A percentile compares a stretch with the other conserved stretches of the same genome.
phyloP scores from a whole-genome alignment of 106 monocot species.

The Phalaenopsis equestris region DNA sequence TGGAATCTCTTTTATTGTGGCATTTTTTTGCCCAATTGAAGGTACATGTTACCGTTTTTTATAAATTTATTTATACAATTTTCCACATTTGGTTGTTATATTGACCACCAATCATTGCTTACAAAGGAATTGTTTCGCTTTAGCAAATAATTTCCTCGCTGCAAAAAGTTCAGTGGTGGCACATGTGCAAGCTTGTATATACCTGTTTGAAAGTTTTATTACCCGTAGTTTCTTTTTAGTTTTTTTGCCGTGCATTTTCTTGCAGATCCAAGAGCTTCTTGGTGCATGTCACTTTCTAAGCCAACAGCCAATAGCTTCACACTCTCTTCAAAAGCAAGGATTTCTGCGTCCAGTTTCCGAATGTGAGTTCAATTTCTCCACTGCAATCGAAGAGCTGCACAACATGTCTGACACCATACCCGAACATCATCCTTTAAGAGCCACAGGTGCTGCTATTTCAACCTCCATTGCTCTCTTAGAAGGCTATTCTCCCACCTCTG shows the following conservation, averaged over 20 bases:
- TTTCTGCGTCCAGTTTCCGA: slow-evolving; percentile 73
- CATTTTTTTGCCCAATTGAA: background rate
- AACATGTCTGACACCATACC: slow-evolving; percentile 20
- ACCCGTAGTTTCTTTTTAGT: background rate
- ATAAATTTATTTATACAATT: background rate
- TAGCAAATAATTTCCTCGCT: background rate
- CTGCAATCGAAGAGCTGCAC: slow-evolving; percentile 65
- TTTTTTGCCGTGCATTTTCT: background rate
- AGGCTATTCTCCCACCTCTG: slow-evolving; percentile 31
- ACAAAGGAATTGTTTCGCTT: background rate
- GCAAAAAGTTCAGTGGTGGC: background rate
- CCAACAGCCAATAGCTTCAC: slow-evolving; percentile 23
- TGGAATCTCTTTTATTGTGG: background rate
- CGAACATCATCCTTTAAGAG: slow-evolving; percentile 53
- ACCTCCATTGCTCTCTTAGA: slow-evolving; percentile 70
- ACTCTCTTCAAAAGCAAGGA: slow-evolving; percentile 35
- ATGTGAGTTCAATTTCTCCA: slow-evolving; percentile 82
- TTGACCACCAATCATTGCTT: background rate
- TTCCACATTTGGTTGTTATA: no score
- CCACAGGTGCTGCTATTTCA: slow-evolving; percentile 82
- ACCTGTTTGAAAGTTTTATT: background rate
- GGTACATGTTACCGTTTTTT: background rate
- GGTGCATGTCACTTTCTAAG: slow-evolving; percentile 29
- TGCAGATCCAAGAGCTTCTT: slow-evolving; percentile 63
- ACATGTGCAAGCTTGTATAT: background rate